phyloP scores from a whole-genome alignment of 2,329 filamentous ascomycete genomes.

The Xylariaceae sp. region DNA sequence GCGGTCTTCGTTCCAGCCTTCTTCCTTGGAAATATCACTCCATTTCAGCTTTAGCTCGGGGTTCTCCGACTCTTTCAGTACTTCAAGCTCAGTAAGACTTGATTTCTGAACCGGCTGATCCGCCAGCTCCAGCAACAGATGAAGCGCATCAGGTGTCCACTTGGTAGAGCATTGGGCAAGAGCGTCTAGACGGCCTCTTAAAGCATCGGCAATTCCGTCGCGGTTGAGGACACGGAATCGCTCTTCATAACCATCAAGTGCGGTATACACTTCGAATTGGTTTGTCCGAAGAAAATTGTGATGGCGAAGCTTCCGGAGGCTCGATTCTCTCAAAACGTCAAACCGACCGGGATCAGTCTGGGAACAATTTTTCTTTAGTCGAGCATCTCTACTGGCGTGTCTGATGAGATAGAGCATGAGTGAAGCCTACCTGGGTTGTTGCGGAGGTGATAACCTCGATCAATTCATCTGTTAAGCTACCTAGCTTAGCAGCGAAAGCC shows the following conservation, averaged over 20 bases:
- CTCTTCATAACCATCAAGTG: constrained; percentile 78
- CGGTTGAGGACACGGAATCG: constrained; percentile 82
- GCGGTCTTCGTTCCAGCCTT: constrained; percentile 72
- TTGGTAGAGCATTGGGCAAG: constrained; percentile 61
- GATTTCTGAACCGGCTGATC: constrained; percentile 78
- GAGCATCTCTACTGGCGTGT: not conserved
- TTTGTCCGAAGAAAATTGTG: constrained; percentile 71
- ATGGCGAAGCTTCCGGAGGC: constrained; percentile 58
- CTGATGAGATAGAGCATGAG: not conserved
- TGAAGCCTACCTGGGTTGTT: constrained; percentile 55
- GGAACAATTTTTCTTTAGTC: constrained; percentile 7
- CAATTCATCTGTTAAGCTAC: constrained; percentile 72
- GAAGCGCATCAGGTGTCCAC: constrained; percentile 81
- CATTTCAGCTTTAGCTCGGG: constrained; percentile 67
- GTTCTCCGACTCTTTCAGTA: constrained; percentile 54
- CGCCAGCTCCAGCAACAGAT: constrained; percentile 80
- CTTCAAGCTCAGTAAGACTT: constrained; percentile 67
- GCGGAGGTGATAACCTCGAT: constrained; percentile 68
- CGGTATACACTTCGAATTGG: constrained; percentile 73
- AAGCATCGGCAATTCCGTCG: constrained; percentile 77
- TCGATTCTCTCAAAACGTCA: constrained; percentile 54
- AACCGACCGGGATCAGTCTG: constrained; percentile 47
- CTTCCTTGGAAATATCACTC: constrained; percentile 79
- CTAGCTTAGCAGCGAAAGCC: constrained; percentile 72
- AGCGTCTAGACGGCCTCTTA: constrained; percentile 64